Conservation (phyloP, 2,329 filamentous ascomycete species). For the Colletotrichum sp. region DNA sequence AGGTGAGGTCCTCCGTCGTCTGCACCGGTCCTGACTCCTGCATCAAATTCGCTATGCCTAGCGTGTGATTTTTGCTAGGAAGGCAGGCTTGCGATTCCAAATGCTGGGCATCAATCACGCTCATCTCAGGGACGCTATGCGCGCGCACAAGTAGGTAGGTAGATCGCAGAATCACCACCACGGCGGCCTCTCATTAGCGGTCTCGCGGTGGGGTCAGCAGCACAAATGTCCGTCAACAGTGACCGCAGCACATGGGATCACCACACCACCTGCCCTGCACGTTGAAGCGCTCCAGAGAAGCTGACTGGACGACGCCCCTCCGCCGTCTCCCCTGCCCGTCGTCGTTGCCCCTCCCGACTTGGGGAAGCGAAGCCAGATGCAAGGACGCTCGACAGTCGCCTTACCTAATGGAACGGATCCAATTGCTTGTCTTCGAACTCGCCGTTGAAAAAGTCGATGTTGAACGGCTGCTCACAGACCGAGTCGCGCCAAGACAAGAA, state of each 20-base stretch:
- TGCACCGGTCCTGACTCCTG: neutral
- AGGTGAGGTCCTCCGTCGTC: neutral
- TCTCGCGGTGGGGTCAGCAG: slow-evolving; percentile 11
- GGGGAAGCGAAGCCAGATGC: neutral
- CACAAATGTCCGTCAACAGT: neutral
- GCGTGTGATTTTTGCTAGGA: neutral
- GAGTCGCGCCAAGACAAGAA: neutral
- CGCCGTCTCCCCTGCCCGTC: neutral
- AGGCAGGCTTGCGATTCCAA: neutral
- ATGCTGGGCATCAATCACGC: neutral
- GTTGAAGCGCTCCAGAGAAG: neutral
- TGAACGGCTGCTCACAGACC: neutral
- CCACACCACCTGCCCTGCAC: slow-evolving; percentile 3
- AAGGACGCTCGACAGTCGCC: neutral
- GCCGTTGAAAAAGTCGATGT: neutral
- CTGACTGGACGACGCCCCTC: slow-evolving; percentile 1
- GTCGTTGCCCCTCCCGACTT: neutral
- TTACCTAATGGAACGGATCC: neutral
- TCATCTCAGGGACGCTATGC: neutral
- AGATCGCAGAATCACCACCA: neutral
- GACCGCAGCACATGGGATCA: slow-evolving; percentile 10
- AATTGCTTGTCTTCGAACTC: neutral
- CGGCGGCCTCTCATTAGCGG: slow-evolving; percentile 1
- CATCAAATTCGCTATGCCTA: neutral
- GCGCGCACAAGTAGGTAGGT: neutral